These are phyloP conservation scores for Hibiscus trionum DNA, from an alignment of 345 rosid genomes.

Conservation along the genomic window DNA sequence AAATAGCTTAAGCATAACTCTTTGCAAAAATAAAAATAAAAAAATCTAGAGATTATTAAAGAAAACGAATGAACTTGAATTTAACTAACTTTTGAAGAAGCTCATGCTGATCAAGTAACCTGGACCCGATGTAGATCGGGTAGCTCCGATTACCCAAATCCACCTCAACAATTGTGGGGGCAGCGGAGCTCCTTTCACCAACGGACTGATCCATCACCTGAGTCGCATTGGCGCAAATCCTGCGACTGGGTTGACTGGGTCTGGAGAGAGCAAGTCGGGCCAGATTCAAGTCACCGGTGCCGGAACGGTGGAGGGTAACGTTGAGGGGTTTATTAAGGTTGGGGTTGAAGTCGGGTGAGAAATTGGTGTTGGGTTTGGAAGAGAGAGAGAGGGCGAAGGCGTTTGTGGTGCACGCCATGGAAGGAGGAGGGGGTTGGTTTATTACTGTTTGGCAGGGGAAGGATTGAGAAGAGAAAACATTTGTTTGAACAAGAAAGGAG, in stretches of 20 bases:
- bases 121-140: conserved; percentile 91
- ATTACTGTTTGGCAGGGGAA: background rate
- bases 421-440: background rate
- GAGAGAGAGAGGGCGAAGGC: conserved; percentile 43
- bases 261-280: conserved; percentile 18
- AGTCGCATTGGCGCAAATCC: conserved; percentile 42
- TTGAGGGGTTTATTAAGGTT: conserved; percentile 22
- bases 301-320: conserved; percentile 20
- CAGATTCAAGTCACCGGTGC: conserved; percentile 18
- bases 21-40: no score
- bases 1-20: no score
- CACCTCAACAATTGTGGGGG: conserved; percentile 69
- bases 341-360: conserved; percentile 9
- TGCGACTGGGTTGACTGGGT: conserved; percentile 10
- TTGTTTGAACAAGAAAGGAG: background rate
- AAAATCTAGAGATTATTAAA: background rate
- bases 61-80: background rate
- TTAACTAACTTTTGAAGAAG: conserved; percentile 63
- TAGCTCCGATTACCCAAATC: conserved; percentile 89
- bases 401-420: conserved; percentile 46
- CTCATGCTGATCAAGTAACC: conserved; percentile 67
- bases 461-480: background rate
- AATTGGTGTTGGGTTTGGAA: conserved; percentile 17
- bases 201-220: conserved; percentile 49
- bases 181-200: conserved; percentile 14